These are phyloP conservation scores for Populus euphratica DNA, from an alignment of 345 rosid species.

Conservation along the genomic window DNA sequence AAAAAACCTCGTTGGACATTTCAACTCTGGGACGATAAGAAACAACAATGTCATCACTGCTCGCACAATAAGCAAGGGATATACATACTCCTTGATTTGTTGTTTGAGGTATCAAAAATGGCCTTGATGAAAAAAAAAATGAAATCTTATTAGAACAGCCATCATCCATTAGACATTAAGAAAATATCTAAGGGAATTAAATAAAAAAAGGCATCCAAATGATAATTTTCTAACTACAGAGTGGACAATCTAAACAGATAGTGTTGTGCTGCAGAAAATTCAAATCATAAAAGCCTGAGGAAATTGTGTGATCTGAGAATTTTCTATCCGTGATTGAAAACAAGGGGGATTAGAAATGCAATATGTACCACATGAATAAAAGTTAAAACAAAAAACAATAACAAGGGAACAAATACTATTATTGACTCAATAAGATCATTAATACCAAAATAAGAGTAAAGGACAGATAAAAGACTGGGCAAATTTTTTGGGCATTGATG, in stretches of 20 bases:
- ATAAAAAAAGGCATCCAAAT: not conserved
- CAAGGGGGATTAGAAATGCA: not conserved
- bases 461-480: not conserved
- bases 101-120: conserved; percentile 48
- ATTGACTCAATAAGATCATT: not conserved
- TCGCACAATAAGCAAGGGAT: conserved; percentile 59
- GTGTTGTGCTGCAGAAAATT: not conserved
- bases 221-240: not conserved
- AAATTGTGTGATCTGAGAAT: too few relatives aligned
- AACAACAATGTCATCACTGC: conserved; percentile 57
- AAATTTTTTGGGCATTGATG: not conserved
- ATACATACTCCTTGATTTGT: conserved; percentile 73
- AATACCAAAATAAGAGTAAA: not conserved
- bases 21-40: conserved; percentile 71
- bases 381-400: not conserved
- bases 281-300: not conserved
- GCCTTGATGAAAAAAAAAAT: conserved; percentile 39
- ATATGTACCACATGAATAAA: not conserved
- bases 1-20: conserved; percentile 28
- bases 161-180: not conserved
- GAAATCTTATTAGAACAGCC: conserved; percentile 23
- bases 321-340: not conserved
- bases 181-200: not conserved
- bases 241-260: not conserved
- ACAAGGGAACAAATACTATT: not conserved